Base-by-base conservation (phyloP, 306 rosid genomes). In the Acacia crassicarpa region DNA sequence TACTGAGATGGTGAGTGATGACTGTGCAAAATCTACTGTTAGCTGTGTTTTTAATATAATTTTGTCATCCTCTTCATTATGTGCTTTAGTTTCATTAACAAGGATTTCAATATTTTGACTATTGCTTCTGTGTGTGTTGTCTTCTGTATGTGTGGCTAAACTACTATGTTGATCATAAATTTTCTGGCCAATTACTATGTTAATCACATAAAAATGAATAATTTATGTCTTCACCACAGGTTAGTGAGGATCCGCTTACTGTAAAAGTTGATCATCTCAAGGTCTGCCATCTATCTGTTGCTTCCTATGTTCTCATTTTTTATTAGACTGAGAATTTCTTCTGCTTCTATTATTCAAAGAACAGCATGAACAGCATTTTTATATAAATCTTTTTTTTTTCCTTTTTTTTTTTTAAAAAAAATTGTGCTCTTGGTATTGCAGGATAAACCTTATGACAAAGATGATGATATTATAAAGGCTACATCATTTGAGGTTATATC, bases 261-360 rank as follows among this genome's bases (percentile, higher is more conserved):
- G 99, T 96, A 67, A 92, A 96, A 91, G 99, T 96, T 68, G 99
- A 96, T 87, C 99, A 96, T 90, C 97, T 94, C 85, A 96, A 96
- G 98, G 99, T 79, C 88, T 38, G 91, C 13, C 69, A 56, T 71
- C 76, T 75, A 43, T 77, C 9, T 59, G 76, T 63, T 72, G 65
- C 72, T 77, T 81, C 56, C 48, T 49, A 54, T 53, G 80, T 70
- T 70, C 33, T 63, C 20, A 9, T 82, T 82, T 59, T 82, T 49
- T 49, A 6, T 78, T 38, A 51, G 27, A 65, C 49, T 76, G 75
- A 48, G 58, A 82, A 44, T 59, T 59, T 54, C 72, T 79, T 81
- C 74, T 44, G 68, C 27, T 14, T 83, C 40, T 68, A 43, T 41
- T 43, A 69, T 75, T 79, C 17, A 43, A 65, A 54, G 41, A 25